Evolutionary conservation across 768 basidiomycete species (phyloP).

Genomic region (Auricularia heimuer): DNA sequence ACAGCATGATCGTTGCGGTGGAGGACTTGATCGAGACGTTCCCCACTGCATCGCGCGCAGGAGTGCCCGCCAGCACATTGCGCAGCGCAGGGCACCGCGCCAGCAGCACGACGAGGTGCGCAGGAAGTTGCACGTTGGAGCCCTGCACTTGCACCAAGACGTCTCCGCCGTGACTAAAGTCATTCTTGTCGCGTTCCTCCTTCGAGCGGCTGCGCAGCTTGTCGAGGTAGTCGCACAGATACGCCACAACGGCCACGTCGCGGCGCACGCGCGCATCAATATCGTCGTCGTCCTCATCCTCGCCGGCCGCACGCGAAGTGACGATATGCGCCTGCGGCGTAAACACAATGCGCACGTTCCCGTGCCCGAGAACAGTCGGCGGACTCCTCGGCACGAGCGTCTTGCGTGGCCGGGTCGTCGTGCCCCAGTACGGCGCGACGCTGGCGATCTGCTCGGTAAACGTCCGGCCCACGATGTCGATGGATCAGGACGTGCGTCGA

Average conservation of each 20-base stretch:
- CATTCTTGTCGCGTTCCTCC: neutral
- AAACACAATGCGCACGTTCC: constrained; percentile 14
- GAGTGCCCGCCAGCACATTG: neutral
- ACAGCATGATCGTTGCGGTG: constrained; percentile 28
- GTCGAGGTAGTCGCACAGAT: neutral
- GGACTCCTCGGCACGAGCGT: neutral
- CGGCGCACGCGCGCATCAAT: constrained; percentile 27
- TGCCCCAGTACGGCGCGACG: constrained; percentile 51
- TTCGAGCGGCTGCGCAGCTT: neutral
- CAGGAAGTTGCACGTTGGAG: constrained; percentile 9
- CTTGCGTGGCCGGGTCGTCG: neutral
- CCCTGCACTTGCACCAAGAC: constrained; percentile 17
- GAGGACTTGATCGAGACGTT: constrained; percentile 23
- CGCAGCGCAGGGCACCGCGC: neutral
- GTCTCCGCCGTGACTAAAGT: neutral
- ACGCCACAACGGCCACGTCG: constrained; percentile 21
- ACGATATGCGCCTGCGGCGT: constrained; percentile 16
- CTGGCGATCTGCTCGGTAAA: constrained; percentile 57
- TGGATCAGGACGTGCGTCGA: constrained; percentile 53
- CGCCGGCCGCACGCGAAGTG: constrained; percentile 5
- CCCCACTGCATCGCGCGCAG: neutral
- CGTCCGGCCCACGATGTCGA: constrained; percentile 44
- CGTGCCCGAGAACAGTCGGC: constrained; percentile 9
- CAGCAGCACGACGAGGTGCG: neutral
- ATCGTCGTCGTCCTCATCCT: constrained; percentile 25